Evolutionary conservation across 192 early-diverging fungal species (phyloP), one percentile per base, ranked within the genome.

Genomic region (Linnemannia zychae): DNA sequence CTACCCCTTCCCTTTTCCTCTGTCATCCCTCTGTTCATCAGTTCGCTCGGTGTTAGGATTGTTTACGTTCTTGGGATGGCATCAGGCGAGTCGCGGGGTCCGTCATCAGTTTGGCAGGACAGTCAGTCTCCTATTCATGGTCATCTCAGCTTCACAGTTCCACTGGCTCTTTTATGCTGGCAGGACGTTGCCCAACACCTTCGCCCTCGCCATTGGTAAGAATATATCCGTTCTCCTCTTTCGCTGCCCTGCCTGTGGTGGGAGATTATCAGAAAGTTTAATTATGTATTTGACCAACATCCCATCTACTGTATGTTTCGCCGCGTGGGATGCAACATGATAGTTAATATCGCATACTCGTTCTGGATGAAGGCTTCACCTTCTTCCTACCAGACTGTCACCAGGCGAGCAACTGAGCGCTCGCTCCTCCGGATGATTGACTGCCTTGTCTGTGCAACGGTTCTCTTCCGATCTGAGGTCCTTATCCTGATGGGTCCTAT

Each of bases 101-200:
- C 65, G 67, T 9, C 68, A 69, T 9, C 81, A 89, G 49, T 96
- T 96, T 82, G 95, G 97, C 28, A 73, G 60, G 66, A 74, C 72
- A 37, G 90, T 85, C 34, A 90, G 88, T 49, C 85, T 69, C 17
- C 89, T 87, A 40, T 96, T 90, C 72, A 80, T 85, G 46, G 13
- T 94, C 1, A 72, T 97, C 37, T 87, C 88, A 6, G 72, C 82
- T 31, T 91, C 87, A 71, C 97, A 99, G 82, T 98, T 99, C 85
- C 97, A 99, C 81, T 88, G 93, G 69, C 88, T 93, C 44, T 99
- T 97, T 84, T 99, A 98, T 96, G 93, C 92, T 28, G 94, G 93
- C 9, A 92, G 97, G 66, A 92, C 96, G 46, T 88, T 99, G 52
- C 96, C 96, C 9, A 99, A 99, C 82, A 95, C 94, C 12, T 92